Evolutionary conservation across 2,329 filamentous ascomycete genomes (phyloP).

Genomic region (Capronia coronata): DNA sequence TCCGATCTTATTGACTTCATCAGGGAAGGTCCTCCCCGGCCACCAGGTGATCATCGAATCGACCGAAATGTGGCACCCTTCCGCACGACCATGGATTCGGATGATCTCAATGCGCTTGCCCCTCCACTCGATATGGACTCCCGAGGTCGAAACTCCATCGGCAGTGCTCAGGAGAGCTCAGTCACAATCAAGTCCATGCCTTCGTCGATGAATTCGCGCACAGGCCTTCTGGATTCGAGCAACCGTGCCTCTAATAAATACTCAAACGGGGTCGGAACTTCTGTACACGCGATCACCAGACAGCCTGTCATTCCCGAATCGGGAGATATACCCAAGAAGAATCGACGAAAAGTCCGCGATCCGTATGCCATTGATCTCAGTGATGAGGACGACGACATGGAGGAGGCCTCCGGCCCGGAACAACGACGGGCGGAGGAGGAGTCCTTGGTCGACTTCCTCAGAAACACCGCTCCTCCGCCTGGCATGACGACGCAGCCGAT

Average conservation of each 20-base stretch:
- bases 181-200: constrained; percentile 48
- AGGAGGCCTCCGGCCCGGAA: constrained; percentile 42
- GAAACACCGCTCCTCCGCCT: constrained; percentile 40
- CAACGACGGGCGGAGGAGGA: constrained; percentile 37
- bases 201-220: constrained; percentile 68
- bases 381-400: constrained; percentile 61
- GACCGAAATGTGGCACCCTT: constrained; percentile 79
- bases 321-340: constrained; percentile 58
- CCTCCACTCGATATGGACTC: constrained; percentile 29
- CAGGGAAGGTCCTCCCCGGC: constrained; percentile 68
- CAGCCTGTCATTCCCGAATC: constrained; percentile 31
- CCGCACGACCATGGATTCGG: constrained; percentile 76
- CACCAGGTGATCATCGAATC: constrained; percentile 57
- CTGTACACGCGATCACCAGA: constrained; percentile 10
- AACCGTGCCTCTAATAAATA: constrained; percentile 28
- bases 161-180: constrained; percentile 43
- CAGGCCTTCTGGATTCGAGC: constrained; percentile 54
- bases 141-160: constrained; percentile 35
- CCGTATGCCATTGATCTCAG: constrained; percentile 84
- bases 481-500: constrained; percentile 31
- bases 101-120: constrained; percentile 51
- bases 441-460: constrained; percentile 45
- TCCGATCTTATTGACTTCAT: constrained; percentile 95
- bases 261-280: constrained; percentile 6
- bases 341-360: constrained; percentile 71